Evolutionary conservation across 768 basidiomycete genomes (phyloP).

Genomic region (Rhodocollybia butyracea): DNA sequence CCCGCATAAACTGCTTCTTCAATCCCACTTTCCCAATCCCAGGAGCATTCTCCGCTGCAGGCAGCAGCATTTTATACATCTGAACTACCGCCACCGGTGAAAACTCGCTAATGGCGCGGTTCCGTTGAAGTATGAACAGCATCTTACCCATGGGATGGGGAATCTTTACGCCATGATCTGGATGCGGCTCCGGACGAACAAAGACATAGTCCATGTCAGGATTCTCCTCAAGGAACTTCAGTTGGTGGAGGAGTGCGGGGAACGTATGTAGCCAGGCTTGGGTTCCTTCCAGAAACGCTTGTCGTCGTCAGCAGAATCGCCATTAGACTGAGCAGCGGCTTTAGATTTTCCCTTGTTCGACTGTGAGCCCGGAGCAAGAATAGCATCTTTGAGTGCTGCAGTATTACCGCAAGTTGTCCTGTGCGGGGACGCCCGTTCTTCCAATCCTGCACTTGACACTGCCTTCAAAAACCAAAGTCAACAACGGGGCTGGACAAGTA

Average conservation of each 20-base stretch:
- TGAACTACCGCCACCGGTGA: constrained; percentile 10
- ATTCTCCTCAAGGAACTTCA: constrained; percentile 15
- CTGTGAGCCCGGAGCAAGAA: constrained; percentile 6
- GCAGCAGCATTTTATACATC: constrained; percentile 14
- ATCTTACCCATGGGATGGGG: constrained; percentile 9
- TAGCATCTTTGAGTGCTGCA: constrained; percentile 9
- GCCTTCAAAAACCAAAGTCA: no score
- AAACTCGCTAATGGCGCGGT: constrained; percentile 8
- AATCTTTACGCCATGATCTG: constrained; percentile 13
- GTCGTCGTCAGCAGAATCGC: no score
- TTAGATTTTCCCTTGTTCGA: no score
- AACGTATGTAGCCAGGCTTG: constrained; percentile 14
- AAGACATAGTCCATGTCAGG: constrained; percentile 13
- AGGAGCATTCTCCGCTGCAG: constrained; percentile 8
- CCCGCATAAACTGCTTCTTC: constrained; percentile 16
- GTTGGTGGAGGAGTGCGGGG: constrained; percentile 17
- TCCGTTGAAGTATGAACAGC: constrained; percentile 13
- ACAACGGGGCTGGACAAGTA: neutral
- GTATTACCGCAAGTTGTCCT: constrained; percentile 16
- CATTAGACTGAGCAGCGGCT: no score
- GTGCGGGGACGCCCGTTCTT: constrained; percentile 15
- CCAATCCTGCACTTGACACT: constrained; percentile 15
- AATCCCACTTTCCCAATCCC: constrained; percentile 11
- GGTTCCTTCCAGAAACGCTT: no score
- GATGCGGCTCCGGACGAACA: constrained; percentile 9